Evolutionary conservation across 1,139 yeast genomes (phyloP).

Genomic region (Pichia sp.): DNA sequence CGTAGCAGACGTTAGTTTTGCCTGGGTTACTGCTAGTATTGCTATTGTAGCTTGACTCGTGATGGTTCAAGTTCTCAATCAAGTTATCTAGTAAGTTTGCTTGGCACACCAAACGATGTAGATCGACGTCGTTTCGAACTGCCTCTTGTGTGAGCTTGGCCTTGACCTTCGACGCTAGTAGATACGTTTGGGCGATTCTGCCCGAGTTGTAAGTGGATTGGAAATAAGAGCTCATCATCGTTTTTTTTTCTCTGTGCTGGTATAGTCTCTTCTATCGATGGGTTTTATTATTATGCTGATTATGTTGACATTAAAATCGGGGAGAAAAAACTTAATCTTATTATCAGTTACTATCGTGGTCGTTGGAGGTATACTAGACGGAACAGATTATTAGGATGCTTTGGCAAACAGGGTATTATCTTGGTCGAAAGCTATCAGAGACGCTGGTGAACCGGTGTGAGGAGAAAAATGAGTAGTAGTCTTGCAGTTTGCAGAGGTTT

Average conservation of each 20-base stretch:
- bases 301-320: not conserved
- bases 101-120: constrained; percentile 64
- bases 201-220: constrained; percentile 11
- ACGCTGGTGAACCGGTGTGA: not conserved
- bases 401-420: no score
- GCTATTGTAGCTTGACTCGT: constrained; percentile 12
- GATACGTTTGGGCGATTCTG: constrained; percentile 39
- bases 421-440: not conserved
- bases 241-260: not conserved
- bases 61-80: constrained; percentile 43
- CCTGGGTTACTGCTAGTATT: constrained; percentile 19
- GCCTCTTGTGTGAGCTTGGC: constrained; percentile 67
- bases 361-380: no score
- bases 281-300: not conserved
- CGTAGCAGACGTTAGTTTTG: not conserved
- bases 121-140: constrained; percentile 51
- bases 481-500: not conserved
- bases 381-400: no score
- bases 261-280: no score
- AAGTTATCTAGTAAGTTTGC: constrained; percentile 71
- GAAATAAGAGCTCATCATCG: constrained; percentile 6
- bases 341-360: no score
- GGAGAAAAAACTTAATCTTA: not conserved
- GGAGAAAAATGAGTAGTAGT: not conserved
- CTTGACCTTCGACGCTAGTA: constrained; percentile 67